Evolutionary conservation across 495 filamentous ascomycete species (phyloP).

Genomic region (Aspergillus homomorphus): DNA sequence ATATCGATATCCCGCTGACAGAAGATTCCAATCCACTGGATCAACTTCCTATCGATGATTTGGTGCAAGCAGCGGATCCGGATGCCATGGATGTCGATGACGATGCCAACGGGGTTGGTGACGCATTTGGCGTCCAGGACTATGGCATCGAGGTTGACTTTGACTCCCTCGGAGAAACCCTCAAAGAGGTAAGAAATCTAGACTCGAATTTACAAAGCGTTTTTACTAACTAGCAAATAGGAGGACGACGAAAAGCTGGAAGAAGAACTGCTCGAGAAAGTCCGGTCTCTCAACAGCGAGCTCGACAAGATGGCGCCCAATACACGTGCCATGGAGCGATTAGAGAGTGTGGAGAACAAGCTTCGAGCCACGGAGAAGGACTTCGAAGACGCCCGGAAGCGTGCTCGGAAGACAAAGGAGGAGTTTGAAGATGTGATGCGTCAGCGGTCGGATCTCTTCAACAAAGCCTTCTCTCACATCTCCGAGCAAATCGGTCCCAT

Average conservation of each 20-base stretch:
- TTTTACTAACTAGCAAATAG: conserved; percentile 41
- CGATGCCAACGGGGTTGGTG: conserved; percentile 42
- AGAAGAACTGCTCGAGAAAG: conserved; percentile 74
- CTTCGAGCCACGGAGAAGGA: conserved; percentile 84
- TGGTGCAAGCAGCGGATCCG: conserved; percentile 60
- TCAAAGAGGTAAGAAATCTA: conserved; percentile 64
- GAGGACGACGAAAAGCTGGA: conserved; percentile 68
- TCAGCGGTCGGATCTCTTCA: conserved; percentile 85
- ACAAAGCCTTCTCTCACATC: conserved; percentile 92
- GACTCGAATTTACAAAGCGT: not conserved
- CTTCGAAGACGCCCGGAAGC: conserved; percentile 75
- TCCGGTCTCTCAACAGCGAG: conserved; percentile 67
- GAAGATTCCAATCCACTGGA: conserved; percentile 73
- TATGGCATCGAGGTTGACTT: conserved; percentile 94
- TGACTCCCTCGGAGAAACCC: conserved; percentile 77
- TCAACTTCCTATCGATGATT: conserved; percentile 81
- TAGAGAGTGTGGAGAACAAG: conserved; percentile 78
- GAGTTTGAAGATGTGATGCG: conserved; percentile 78
- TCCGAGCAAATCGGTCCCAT: conserved; percentile 89
- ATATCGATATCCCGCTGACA: conserved; percentile 79
- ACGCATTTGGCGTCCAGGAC: conserved; percentile 61
- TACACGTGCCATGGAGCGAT: conserved; percentile 89
- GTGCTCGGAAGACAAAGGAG: conserved; percentile 71
- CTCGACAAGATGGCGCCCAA: conserved; percentile 94
- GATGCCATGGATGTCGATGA: conserved; percentile 91